Evolutionary conservation across 2,329 filamentous ascomycete genomes (phyloP), one percentile per base, ranked within the genome.

Genomic region (Chaetomium sp.): DNA sequence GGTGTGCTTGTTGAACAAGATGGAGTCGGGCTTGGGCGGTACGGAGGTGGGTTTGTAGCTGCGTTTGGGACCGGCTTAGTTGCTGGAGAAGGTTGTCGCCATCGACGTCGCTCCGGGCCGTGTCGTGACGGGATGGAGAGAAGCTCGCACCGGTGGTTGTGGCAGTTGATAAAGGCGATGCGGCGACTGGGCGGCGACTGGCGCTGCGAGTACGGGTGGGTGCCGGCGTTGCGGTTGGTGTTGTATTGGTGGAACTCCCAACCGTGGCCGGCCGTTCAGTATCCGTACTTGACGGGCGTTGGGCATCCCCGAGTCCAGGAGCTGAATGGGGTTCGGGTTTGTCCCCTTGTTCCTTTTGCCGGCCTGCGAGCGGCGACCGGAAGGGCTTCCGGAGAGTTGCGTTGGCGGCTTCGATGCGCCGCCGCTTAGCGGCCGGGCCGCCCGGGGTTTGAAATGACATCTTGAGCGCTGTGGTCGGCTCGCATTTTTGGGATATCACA

Each of bases 311-410:
- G 6, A 19, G 7, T 44, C 1, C 14, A 14, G n/a, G 46, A n/a
- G 7, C 43, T 43, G 11, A 36, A 7, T 12, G 12, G 12, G 27
- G 33, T 32, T 38, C 33, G 19, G 8, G 14, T 9, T 55, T 11
- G 11, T 27, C 19, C 19, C 19, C 19, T 3, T 27, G 2, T 27
- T 44, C 19, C 5, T 54, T 46, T 34, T 51, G 41, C 14, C 63
- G 61, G 36, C 48, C 62, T 38, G 68, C 60, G 38, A 69, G 47
- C 2, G 86, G 87, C 46, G 87, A 89, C 61, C 85, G 84, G 72
- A 90, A 90, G 0, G 87, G 87, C 66, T 85, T 87, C 59, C 79
- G 78, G 48, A 89, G 78, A 6, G 79, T 79, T n/a, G 74, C 76
- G 27, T 77, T 71, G 41, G 80, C 77, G 45, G 78, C 72, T 56